Conservation (phyloP, 2,329 filamentous ascomycete species). For the Aspergillus terreus region DNA sequence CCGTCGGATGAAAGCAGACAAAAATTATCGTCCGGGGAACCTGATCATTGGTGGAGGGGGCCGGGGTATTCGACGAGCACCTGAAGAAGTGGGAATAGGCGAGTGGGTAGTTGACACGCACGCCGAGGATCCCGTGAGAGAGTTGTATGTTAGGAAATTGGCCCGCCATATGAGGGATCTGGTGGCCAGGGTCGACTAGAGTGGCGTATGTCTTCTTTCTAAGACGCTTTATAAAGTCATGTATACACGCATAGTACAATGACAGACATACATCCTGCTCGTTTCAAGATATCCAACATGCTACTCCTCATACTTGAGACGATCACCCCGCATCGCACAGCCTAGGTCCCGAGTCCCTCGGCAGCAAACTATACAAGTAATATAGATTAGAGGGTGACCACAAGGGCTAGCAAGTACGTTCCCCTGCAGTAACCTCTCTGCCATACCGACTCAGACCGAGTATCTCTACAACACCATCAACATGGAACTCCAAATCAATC, state of each 20-base stretch:
- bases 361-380: background rate
- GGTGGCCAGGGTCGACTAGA: too few species aligned
- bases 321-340: background rate
- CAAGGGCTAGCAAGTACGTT: background rate
- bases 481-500: slow-evolving; percentile 8
- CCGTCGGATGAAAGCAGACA: slow-evolving; percentile 62
- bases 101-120: background rate
- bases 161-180: too few species aligned
- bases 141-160: background rate
- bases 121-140: background rate
- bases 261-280: too few species aligned
- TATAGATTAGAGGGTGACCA: background rate
- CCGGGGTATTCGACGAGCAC: background rate
- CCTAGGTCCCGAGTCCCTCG: background rate
- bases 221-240: too few species aligned
- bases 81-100: background rate
- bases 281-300: too few species aligned
- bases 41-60: slow-evolving; percentile 59
- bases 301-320: too few species aligned
- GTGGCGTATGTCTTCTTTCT: too few species aligned
- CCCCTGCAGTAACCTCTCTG: too few species aligned
- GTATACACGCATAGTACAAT: too few species aligned
- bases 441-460: background rate
- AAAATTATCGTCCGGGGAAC: slow-evolving; percentile 70
- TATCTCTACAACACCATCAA: background rate